Base-by-base conservation (phyloP, 257 asterid species). In the Eucommia ulmoides region DNA sequence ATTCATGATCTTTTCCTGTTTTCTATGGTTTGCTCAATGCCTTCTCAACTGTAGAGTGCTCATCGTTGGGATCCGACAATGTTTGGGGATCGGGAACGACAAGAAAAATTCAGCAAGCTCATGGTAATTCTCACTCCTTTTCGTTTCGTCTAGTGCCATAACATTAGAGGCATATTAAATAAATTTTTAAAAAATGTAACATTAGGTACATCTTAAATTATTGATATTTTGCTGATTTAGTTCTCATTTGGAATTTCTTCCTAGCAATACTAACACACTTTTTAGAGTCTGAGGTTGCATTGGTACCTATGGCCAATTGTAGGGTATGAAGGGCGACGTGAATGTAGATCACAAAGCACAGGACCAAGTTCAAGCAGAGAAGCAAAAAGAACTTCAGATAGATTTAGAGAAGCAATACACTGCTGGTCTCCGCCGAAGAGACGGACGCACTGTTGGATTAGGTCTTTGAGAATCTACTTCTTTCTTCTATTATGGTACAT, bases 241-340 rank as follows among this genome's bases (percentile, higher is more conserved):
- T 50, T 57, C 50, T 24, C 29, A 20, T 29, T 12, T 53, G 42
- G 41, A 57, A 53, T 52, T 50, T 65, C 42, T 59, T 69, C 62
- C 53, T 56, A 68, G 42, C n/a, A n/a, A n/a, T 78, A 85, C 96
- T 84, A 63, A 86, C 95, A 74, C 96, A 52, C 65, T 75, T n/a
- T 83, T 81, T 79, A 85, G 98, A 89, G 94, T 86, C 95, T 91
- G 96, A 91, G 92, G 86, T 75, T 91, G 95, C 84, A 23, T 77
- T 83, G 97, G 95, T 82, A 45, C 79, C 67, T 77, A 72, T 81
- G 82, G 93, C 95, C 87, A 75, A 77, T 78, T 91, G 95, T 81
- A 91, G 99, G 99, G 99, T 51, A 95, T 86, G 82, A 91, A 86
- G 73, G 89, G 89, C 65, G 83, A 86, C 0, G 38, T 72, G 18